phyloP scores from a whole-genome alignment of 192 early-diverging fungal species.

The Gamsiella multidivaricata region DNA sequence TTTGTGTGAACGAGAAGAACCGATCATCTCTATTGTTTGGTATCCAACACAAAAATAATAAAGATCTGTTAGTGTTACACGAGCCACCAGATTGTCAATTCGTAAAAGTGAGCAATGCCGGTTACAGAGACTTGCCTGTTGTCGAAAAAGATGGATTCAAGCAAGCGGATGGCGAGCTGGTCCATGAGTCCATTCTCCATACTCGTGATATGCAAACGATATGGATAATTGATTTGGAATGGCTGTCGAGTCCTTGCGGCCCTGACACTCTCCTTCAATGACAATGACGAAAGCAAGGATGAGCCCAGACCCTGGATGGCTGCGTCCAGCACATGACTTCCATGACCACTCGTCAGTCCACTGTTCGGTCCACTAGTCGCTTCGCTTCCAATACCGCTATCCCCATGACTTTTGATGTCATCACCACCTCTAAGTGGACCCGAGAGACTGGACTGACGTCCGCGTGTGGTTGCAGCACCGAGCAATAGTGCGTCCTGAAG shows the following conservation, averaged over 20 bases:
- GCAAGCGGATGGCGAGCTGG: constrained; percentile 35
- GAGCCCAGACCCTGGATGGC: constrained; percentile 22
- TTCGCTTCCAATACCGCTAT: constrained; percentile 47
- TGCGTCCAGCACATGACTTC: constrained; percentile 34
- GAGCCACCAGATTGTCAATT: background rate
- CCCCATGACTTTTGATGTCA: background rate
- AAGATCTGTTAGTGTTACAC: background rate
- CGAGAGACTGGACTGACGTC: constrained; percentile 25
- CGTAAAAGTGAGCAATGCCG: background rate
- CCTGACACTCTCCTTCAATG: constrained; percentile 11
- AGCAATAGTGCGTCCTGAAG: constrained; percentile 46
- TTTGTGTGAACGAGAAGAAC: constrained; percentile 54
- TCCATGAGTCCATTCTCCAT: constrained; percentile 49
- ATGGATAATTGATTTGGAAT: constrained; percentile 20
- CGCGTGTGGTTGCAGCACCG: constrained; percentile 11
- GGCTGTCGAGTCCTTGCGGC: constrained; percentile 5
- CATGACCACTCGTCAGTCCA: constrained; percentile 29
- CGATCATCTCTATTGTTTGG: constrained; percentile 20
- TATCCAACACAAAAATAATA: background rate
- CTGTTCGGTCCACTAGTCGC: constrained; percentile 41
- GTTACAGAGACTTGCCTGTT: constrained; percentile 20
- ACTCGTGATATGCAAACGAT: constrained; percentile 42
- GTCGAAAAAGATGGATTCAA: constrained; percentile 54
- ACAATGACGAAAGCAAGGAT: constrained; percentile 31
- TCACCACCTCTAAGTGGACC: background rate